phyloP scores from a whole-genome alignment of 2,329 filamentous ascomycete genomes.

The Monosporascus cannonballus region DNA sequence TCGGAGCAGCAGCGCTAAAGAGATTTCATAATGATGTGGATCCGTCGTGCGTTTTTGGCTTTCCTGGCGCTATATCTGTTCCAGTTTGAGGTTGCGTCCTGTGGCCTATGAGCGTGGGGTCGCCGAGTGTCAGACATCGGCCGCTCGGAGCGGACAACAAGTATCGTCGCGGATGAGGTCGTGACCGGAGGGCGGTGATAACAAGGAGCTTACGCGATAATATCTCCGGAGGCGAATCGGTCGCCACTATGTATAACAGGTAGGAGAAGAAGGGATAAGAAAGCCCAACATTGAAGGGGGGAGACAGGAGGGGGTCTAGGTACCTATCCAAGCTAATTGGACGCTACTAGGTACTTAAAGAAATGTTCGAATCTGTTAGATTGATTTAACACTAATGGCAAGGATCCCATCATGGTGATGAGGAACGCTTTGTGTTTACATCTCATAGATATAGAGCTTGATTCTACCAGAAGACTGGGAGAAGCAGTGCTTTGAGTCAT shows the following conservation, averaged over 20 bases:
- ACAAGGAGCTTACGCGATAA: background rate
- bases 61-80: too few species aligned
- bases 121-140: too few species aligned
- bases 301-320: background rate
- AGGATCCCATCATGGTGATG: too few species aligned
- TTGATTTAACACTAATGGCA: too few species aligned
- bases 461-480: background rate
- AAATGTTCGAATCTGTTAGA: too few species aligned
- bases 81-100: too few species aligned
- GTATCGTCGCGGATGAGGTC: too few species aligned
- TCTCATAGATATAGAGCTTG: background rate
- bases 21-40: background rate
- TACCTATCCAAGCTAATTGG: background rate
- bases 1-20: background rate
- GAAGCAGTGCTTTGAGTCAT: background rate
- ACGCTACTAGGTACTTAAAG: background rate
- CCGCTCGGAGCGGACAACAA: too few species aligned
- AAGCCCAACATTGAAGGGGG: background rate
- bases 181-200: background rate
- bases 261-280: background rate
- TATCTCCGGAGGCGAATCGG: background rate
- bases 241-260: background rate
- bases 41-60: background rate
- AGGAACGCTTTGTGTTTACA: background rate
- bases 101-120: too few species aligned